Conservation (phyloP, 345 rosid species). For the Chamaenerion angustifolium region DNA sequence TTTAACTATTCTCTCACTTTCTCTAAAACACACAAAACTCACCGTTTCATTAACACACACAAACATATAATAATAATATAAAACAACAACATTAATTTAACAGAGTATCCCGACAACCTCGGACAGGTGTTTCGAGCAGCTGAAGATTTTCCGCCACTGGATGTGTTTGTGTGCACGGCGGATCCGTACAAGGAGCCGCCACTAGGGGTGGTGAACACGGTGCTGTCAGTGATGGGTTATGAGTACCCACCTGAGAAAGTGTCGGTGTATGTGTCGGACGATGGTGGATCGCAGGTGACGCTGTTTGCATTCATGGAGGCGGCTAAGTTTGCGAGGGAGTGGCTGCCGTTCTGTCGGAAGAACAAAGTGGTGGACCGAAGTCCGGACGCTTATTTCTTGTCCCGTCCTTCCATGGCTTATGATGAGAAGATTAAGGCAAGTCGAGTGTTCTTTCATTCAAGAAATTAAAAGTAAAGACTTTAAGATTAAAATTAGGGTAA, state of each 20-base stretch:
- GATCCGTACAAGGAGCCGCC: conserved; percentile 92
- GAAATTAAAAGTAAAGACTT: too few species aligned
- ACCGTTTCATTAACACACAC: too few species aligned
- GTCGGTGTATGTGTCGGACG: conserved; percentile 69
- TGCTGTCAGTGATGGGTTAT: conserved; percentile 61
- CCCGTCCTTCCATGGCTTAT: conserved; percentile 14
- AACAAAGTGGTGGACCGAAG: conserved; percentile 30
- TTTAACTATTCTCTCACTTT: too few species aligned
- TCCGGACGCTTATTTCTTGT: conserved; percentile 43
- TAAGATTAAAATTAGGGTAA: too few species aligned
- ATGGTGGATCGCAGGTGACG: conserved; percentile 63
- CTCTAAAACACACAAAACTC: too few species aligned
- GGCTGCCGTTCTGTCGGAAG: conserved; percentile 60
- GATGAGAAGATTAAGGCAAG: conserved; percentile 33
- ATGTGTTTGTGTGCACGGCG: conserved; percentile 82
- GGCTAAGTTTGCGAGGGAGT: conserved; percentile 46
- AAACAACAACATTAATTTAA: too few species aligned
- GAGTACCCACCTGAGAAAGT: conserved; percentile 62
- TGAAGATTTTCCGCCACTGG: conserved; percentile 40
- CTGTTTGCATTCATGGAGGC: conserved; percentile 71
- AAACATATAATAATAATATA: too few species aligned
- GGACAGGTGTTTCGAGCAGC: conserved; percentile 3
- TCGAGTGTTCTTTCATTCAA: too few species aligned
- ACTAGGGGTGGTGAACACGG: conserved; percentile 49
- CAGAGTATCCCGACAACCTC: conserved; percentile 20